Evolutionary conservation across 1,284 basidiomycete species (phyloP), one percentile per base, ranked within the genome.

Genomic region (Microbotryomycetes sp.): DNA sequence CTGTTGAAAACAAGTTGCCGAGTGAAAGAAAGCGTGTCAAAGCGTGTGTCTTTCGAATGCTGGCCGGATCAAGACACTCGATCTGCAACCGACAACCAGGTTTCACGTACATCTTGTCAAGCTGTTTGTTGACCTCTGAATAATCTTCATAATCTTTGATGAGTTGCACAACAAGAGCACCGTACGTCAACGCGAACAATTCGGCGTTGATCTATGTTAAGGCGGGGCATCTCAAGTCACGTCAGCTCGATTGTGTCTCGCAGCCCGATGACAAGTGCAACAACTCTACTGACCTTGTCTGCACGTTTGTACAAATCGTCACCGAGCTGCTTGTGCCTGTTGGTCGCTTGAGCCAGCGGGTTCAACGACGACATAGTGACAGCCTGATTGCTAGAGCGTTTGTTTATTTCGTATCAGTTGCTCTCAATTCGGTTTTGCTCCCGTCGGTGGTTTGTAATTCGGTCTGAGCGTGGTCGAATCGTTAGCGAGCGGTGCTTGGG

Each of bases 131-230:
- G 59, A 84, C 83, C 76, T 94, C 90, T 16, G 81, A 81, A 72
- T 97, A 98, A 79, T 98, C 93, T 74, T 99, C 94, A 74, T 97
- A 98, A 77, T 99, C 96, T 76, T 97, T 94, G 71, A 98, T 92
- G 65, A 99, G 84, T 79, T 99, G 96, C 42, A 97, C 92, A 54
- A 99, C 96, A 52, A 98, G 83, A 19, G 93, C 92, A 56, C 96
- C 96, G 72, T 99, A 99, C 26, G 94, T 98, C 64, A 98, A 78
- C 3, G 93, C 88, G 77, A 99, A 98, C 23, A 98, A 83, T 77
- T 99, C 96, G 71, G 92, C 90, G 76, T 96, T 98, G 65, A 69
- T 52, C 65, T 69, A 9, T 26, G 22, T 9, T 16, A 29, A 14
- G 26, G 9, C 50, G 23, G 6, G 12, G 50, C 23, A 49, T 29